These are phyloP conservation scores for Strobilomyces echinocephalus DNA, from an alignment of 768 basidiomycete genomes.

Conservation along the genomic window DNA sequence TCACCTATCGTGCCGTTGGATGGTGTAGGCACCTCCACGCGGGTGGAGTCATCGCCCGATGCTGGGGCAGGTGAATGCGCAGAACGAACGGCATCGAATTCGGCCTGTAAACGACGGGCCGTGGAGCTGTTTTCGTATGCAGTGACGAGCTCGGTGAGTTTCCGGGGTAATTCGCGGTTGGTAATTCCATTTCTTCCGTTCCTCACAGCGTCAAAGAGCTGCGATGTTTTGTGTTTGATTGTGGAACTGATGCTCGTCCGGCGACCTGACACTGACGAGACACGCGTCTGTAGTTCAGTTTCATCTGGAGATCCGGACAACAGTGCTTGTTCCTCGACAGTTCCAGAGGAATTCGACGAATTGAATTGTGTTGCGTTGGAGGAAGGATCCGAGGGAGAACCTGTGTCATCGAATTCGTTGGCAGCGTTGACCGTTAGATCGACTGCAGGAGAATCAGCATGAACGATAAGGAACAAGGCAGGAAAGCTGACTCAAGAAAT, in stretches of 20 bases:
- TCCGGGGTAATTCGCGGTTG: constrained; percentile 43
- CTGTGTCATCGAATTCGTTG: constrained; percentile 30
- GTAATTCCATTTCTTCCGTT: constrained; percentile 29
- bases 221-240: constrained; percentile 69
- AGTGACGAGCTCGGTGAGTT: constrained; percentile 67
- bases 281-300: constrained; percentile 48
- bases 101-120: constrained; percentile 53
- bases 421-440: constrained; percentile 66
- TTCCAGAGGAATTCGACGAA: constrained; percentile 40
- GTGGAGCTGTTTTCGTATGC: constrained; percentile 67
- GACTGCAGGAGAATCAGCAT: constrained; percentile 38
- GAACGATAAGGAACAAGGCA: background rate
- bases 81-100: constrained; percentile 47
- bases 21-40: constrained; percentile 5
- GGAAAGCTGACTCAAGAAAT: constrained; percentile 78
- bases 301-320: constrained; percentile 44
- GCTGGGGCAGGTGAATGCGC: constrained; percentile 2
- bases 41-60: background rate
- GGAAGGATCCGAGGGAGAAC: constrained; percentile 31
- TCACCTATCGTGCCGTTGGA: constrained; percentile 26
- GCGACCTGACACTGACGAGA: constrained; percentile 25
- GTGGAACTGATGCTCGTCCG: constrained; percentile 45
- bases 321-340: constrained; percentile 69
- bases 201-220: constrained; percentile 57
- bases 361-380: constrained; percentile 23